phyloP scores from a whole-genome alignment of 2,329 filamentous ascomycete genomes.

The Rhinocladiella similis region DNA sequence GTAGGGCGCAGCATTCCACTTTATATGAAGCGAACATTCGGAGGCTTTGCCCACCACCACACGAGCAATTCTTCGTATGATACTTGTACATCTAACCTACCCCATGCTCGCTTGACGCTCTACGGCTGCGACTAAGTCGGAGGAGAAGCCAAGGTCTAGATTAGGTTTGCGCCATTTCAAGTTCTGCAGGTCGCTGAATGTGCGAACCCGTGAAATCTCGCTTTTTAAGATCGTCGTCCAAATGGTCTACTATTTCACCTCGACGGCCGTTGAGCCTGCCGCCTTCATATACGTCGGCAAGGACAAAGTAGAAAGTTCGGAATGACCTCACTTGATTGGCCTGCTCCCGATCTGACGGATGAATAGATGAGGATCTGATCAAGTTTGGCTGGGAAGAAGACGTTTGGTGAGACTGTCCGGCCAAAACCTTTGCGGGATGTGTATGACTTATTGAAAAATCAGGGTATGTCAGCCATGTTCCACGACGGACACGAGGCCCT shows the following conservation, averaged over 20 bases:
- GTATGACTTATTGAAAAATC: neutral
- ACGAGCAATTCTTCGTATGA: too few species aligned
- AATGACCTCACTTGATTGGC: constrained; percentile 2
- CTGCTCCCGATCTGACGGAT: neutral
- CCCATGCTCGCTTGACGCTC: too few species aligned
- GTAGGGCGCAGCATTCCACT: too few species aligned
- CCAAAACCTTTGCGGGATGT: constrained; percentile 1
- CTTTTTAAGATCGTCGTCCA: neutral
- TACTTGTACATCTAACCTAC: too few species aligned
- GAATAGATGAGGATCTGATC: constrained; percentile 89
- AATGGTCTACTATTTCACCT: constrained; percentile 98
- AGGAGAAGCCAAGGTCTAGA: too few species aligned
- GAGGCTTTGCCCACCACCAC: too few species aligned
- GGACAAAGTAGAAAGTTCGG: constrained; percentile 96
- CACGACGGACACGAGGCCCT: neutral
- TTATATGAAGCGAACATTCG: too few species aligned
- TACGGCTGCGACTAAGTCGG: too few species aligned
- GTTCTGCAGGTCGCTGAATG: too few species aligned
- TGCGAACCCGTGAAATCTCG: neutral
- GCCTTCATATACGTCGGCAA: constrained; percentile 96
- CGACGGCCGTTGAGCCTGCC: constrained; percentile 75
- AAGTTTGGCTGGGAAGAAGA: constrained; percentile 93
- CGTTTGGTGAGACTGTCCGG: constrained; percentile 66
- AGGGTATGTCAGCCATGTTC: constrained; percentile 16
- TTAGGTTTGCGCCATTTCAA: too few species aligned